Conservation (phyloP, 495 filamentous ascomycete genomes). For the Parmelia sp. region DNA sequence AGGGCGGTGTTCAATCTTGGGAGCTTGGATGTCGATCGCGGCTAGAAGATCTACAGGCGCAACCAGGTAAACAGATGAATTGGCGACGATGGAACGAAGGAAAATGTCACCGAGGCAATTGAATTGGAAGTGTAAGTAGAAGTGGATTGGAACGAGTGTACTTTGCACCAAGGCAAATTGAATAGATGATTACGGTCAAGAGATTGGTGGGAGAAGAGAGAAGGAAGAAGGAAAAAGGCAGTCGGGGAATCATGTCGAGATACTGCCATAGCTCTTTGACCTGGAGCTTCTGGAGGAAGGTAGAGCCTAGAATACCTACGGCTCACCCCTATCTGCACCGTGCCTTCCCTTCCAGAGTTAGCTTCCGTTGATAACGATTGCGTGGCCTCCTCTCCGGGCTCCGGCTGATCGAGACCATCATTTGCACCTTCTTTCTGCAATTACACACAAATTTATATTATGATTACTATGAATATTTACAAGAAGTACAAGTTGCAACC, state of each 20-base stretch:
- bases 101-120: background rate
- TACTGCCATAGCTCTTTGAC: no score
- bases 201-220: background rate
- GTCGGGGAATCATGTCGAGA: background rate
- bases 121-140: background rate
- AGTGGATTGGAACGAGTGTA: background rate
- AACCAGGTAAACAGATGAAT: conserved; percentile 1
- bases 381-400: no score
- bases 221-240: no score
- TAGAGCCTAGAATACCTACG: background rate
- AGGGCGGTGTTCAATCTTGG: no score
- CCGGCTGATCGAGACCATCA: background rate
- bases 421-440: background rate
- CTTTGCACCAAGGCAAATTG: background rate
- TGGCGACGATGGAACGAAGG: conserved; percentile 7
- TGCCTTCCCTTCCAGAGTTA: background rate
- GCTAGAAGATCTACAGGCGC: conserved; percentile 3
- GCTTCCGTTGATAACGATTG: conserved; percentile 4
- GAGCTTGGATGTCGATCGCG: conserved; percentile 1
- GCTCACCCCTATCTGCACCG: background rate
- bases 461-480: no score
- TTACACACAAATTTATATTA: background rate
- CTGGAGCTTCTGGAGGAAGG: background rate
- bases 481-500: background rate
- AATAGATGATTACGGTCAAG: background rate